phyloP scores from a whole-genome alignment of 306 rosid genomes.

The Vicia faba region DNA sequence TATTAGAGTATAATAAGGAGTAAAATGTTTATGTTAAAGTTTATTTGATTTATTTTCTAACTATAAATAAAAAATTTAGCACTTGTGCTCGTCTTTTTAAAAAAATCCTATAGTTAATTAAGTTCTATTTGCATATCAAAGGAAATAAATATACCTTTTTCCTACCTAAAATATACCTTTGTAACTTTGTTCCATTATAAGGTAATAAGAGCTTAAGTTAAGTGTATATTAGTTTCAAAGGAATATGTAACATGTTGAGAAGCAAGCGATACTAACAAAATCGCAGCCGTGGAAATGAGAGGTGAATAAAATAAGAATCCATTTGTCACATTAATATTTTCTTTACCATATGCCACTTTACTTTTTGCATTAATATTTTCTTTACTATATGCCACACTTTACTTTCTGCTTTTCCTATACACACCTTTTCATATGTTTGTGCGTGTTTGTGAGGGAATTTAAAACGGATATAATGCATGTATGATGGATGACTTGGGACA shows the following conservation, averaged over 20 bases:
- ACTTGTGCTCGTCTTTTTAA: no score
- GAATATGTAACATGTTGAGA: slow-evolving; percentile 36
- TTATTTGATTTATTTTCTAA: no score
- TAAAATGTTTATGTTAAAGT: no score
- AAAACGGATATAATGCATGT: slow-evolving; percentile 31
- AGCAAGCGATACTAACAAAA: slow-evolving; percentile 48
- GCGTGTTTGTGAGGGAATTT: slow-evolving; percentile 44
- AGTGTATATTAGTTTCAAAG: neutral
- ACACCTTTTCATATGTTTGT: slow-evolving; percentile 32
- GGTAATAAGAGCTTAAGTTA: slow-evolving; percentile 29
- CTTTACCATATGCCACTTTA: slow-evolving; percentile 41
- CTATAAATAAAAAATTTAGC: no score
- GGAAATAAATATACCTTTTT: neutral
- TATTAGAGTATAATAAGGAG: no score
- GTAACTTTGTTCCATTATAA: slow-evolving; percentile 36
- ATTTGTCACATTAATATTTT: slow-evolving; percentile 50
- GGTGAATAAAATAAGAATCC: slow-evolving; percentile 46
- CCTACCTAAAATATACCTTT: no score
- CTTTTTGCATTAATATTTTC: slow-evolving; percentile 41
- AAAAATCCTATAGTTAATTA: no score
- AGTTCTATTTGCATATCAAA: neutral
- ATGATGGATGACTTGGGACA: slow-evolving; percentile 47
- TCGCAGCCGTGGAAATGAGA: slow-evolving; percentile 27
- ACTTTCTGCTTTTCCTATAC: neutral
- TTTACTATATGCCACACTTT: slow-evolving; percentile 38